These are phyloP conservation scores for Xerocomus amazonicus DNA, from an alignment of 1,284 basidiomycete genomes.

Conservation along the genomic window DNA sequence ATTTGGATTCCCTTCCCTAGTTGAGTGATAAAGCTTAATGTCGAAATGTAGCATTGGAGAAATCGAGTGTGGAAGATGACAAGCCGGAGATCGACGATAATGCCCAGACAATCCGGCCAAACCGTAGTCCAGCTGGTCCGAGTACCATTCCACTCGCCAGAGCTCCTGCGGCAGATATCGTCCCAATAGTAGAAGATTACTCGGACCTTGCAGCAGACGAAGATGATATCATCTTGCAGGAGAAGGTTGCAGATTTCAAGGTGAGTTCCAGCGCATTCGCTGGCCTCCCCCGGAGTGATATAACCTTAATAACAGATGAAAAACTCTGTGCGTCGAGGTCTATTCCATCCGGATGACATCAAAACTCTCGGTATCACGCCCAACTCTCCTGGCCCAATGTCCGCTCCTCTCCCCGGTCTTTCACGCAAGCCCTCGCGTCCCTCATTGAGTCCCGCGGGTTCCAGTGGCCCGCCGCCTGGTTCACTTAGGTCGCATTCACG, in stretches of 20 bases:
- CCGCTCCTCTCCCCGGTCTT: constrained; percentile 58
- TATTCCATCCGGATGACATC: constrained; percentile 88
- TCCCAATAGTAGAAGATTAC: constrained; percentile 82
- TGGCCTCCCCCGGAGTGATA: constrained; percentile 1
- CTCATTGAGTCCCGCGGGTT: constrained; percentile 37
- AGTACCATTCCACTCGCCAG: constrained; percentile 53
- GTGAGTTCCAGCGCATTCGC: constrained; percentile 35
- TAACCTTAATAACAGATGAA: constrained; percentile 47
- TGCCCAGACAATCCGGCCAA: constrained; percentile 72
- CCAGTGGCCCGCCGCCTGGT: constrained; percentile 28
- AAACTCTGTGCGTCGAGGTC: constrained; percentile 64
- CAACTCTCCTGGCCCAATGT: constrained; percentile 52
- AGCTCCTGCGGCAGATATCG: constrained; percentile 56
- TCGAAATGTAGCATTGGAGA: constrained; percentile 53
- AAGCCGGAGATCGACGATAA: constrained; percentile 67
- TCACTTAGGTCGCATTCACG: constrained; percentile 40
- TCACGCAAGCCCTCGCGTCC: constrained; percentile 47
- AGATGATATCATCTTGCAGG: constrained; percentile 66
- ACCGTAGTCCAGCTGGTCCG: constrained; percentile 56
- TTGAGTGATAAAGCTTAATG: background rate
- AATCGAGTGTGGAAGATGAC: constrained; percentile 55
- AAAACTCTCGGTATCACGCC: constrained; percentile 58
- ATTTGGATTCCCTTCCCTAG: background rate
- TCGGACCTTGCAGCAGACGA: constrained; percentile 80
- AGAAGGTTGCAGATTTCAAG: constrained; percentile 80